Percentiles rank a stretch among this genome's conserved stretches.
Evolutionary conservation across 257 asterid genomes (phyloP).

Genomic region (Solanum bulbocastanum): DNA sequence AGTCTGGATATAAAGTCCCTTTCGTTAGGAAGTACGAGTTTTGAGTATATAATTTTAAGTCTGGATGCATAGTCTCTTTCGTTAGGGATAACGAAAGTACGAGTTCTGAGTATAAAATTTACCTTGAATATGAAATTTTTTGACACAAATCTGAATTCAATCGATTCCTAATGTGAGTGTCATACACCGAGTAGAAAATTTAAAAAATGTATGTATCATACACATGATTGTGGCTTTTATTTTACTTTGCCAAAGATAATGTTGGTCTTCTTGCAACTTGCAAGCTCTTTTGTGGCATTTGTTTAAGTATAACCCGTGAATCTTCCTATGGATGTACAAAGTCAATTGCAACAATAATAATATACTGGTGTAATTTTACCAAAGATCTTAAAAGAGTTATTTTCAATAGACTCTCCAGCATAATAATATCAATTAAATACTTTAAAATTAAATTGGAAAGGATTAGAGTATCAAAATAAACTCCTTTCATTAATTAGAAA

Average conservation of each 20-base stretch:
- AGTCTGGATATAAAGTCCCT: fast-evolving
- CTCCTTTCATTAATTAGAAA: not conserved
- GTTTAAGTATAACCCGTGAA: not conserved
- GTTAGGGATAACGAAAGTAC: not conserved
- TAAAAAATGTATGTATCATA: not conserved
- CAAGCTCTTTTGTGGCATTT: not conserved
- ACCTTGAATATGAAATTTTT: not conserved
- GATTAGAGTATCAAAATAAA: not conserved
- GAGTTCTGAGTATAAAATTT: no score
- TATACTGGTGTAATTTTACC: not conserved
- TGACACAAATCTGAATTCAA: not conserved
- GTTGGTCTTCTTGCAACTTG: not conserved
- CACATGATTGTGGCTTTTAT: not conserved
- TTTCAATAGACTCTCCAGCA: not conserved
- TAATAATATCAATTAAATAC: not conserved
- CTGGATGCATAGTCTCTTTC: not conserved
- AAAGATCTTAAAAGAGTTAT: not conserved
- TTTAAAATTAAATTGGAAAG: not conserved
- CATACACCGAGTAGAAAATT: not conserved
- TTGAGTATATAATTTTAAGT: no score
- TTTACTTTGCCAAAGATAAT: not conserved
- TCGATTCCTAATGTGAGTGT: not conserved
- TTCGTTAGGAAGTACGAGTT: fast-evolving
- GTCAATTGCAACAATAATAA: not conserved
- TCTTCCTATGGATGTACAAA: not conserved